Base-by-base conservation (phyloP, 2,329 filamentous ascomycete species). In the Claviceps citrina region DNA sequence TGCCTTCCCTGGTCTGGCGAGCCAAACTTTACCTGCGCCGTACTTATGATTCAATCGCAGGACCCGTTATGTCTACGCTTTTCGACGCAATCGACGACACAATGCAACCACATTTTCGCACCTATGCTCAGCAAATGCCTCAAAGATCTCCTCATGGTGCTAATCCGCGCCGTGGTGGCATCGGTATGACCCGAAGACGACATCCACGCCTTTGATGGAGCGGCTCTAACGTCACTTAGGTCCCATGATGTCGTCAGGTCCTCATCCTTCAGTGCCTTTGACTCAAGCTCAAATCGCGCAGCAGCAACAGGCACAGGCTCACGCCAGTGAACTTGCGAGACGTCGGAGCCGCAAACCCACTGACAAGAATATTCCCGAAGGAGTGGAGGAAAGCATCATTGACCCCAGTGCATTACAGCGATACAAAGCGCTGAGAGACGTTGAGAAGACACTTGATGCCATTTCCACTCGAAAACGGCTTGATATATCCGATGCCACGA, bases 391-490 rank as follows among this genome's bases (percentile, higher is more conserved):
- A 36, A 74, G 81, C 47, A 75, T 85, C 45, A 76, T 93, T 47
- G 85, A 64, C 35, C 44, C 83, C 46, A 83, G 93, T 57, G 80
- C 81, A 30, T 85, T 81, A 33, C 70, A 79, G 55, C 73, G 84
- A 50, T 98, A 98, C 64, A 79, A 78, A 54, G 77, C 81, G 43
- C 64, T 98, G 55, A 77, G 85, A 54, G 86, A 93, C 49, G 68
- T 93, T 43, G 91, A 98, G 69, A 78, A 84, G 54, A 75, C 79
- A 40, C 68, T 98, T 41, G 91, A 98, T 65, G 84, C 89, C 31
- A 83, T 84, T 15, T 93, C 95, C 71, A 87, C 91, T 59, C 79
- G 89, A 54, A 98, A 98, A 67, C 74, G 87, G 45, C 65, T 98
- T 45, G 91, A 98, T 56, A 80, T 95, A 19, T 45, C 38, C 16